Evolutionary conservation across 176 grass and related monocot species (phyloP).

Genomic region (Oryza glaberrima): DNA sequence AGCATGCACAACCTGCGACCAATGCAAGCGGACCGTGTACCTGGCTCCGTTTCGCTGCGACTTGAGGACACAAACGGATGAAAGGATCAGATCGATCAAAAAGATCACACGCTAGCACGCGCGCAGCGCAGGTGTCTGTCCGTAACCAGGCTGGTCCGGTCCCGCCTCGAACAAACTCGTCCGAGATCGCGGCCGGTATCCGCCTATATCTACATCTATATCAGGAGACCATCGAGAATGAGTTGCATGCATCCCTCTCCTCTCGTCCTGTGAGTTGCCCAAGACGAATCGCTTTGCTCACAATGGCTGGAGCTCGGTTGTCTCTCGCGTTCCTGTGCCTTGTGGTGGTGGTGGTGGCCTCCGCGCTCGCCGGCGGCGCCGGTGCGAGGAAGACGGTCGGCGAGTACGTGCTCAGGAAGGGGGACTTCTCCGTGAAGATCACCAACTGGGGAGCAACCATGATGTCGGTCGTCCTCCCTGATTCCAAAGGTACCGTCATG

Average conservation of each 20-base stretch:
- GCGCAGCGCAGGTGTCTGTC: no score
- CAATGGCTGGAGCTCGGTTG: slow-evolving; percentile 56
- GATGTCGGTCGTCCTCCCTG: slow-evolving; percentile 66
- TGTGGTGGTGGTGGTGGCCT: neutral
- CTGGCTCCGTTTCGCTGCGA: neutral
- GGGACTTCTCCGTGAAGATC: slow-evolving; percentile 77
- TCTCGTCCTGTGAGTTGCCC: neutral
- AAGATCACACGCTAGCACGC: neutral
- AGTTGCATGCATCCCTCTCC: neutral
- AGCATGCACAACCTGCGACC: no score
- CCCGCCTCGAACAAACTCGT: no score
- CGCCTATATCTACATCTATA: neutral
- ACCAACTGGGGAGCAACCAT: slow-evolving; percentile 79
- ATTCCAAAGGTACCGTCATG: slow-evolving; percentile 55
- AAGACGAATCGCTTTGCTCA: neutral
- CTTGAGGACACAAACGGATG: no score
- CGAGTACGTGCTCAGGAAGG: slow-evolving; percentile 66
- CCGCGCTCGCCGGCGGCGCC: slow-evolving; percentile 19
- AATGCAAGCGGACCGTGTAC: neutral
- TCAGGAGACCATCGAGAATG: neutral
- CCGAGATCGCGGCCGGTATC: no score
- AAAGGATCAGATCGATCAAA: no score
- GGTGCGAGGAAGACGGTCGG: slow-evolving; percentile 56
- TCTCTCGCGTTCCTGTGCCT: slow-evolving; percentile 46
- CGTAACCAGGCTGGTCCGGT: neutral